Evolutionary conservation across 208 protist genomes (phyloP).

Genomic region (Porcisia hertigi): DNA sequence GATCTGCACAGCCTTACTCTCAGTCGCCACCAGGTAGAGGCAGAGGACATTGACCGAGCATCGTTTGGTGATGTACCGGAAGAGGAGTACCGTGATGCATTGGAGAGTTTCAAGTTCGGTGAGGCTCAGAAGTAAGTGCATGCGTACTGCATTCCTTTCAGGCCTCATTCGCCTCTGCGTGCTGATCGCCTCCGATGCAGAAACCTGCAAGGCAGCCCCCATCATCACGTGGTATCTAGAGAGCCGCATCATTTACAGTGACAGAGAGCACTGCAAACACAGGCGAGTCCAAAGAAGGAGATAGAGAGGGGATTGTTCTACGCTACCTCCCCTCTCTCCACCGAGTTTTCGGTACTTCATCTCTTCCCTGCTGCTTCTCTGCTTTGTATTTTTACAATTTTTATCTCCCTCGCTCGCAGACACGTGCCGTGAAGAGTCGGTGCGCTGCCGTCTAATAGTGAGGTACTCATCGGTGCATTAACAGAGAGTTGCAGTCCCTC

Average conservation of each 20-base stretch:
- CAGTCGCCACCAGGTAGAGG: slow-evolving; percentile 67
- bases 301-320: no score
- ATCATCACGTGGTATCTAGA: no score
- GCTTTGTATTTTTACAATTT: no score
- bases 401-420: not conserved
- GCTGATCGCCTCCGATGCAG: no score
- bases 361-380: not conserved
- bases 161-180: not conserved
- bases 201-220: no score
- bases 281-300: no score
- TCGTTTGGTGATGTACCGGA: slow-evolving; percentile 35
- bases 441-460: not conserved
- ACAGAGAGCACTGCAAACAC: no score
- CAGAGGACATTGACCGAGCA: slow-evolving; percentile 26
- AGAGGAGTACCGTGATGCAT: slow-evolving; percentile 40
- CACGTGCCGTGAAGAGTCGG: not conserved
- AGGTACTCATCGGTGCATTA: not conserved
- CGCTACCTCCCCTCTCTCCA: no score
- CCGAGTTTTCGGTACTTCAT: not conserved
- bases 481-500: not conserved
- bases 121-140: slow-evolving; percentile 11
- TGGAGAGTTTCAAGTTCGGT: slow-evolving; percentile 57
- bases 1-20: slow-evolving; percentile 78
- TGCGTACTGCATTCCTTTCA: not conserved
- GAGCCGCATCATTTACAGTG: no score